Conservation (phyloP, 306 rosid genomes). For the Trichosanthes truncata region DNA sequence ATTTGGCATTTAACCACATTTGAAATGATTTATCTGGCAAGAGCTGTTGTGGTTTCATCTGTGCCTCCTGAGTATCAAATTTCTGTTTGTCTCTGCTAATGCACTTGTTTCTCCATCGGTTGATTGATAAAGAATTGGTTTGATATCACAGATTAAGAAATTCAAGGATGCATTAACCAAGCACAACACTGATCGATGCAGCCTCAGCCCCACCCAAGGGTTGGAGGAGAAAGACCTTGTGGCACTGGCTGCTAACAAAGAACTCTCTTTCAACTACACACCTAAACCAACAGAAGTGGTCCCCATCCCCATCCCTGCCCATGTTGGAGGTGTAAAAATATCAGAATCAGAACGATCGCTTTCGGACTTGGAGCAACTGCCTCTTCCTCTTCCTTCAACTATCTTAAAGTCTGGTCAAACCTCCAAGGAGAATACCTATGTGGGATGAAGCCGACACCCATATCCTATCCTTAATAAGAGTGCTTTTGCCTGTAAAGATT, state of each 20-base stretch:
- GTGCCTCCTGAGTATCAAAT: background rate
- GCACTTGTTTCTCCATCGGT: background rate
- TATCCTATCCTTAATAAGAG: background rate
- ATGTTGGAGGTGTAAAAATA: background rate
- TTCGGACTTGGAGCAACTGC: slow-evolving; percentile 7
- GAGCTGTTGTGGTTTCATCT: background rate
- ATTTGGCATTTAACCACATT: too few species aligned
- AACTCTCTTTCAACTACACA: slow-evolving; percentile 51
- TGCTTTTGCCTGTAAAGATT: background rate
- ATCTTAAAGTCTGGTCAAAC: slow-evolving; percentile 18
- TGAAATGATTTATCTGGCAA: background rate
- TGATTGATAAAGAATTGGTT: background rate
- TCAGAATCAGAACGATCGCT: slow-evolving; percentile 9
- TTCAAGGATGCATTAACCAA: slow-evolving; percentile 84
- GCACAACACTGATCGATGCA: slow-evolving; percentile 73
- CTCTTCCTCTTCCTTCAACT: slow-evolving; percentile 19
- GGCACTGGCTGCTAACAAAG: slow-evolving; percentile 64
- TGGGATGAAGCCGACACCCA: slow-evolving; percentile 30
- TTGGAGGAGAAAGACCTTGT: slow-evolving; percentile 90
- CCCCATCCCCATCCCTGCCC: slow-evolving; percentile 2
- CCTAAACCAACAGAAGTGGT: slow-evolving; percentile 40
- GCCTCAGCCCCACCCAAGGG: slow-evolving; percentile 76
- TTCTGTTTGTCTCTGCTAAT: background rate
- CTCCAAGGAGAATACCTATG: slow-evolving; percentile 31
- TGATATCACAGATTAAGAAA: slow-evolving; percentile 62